Percentiles rank a stretch among this genome's conserved stretches.
Evolutionary conservation across 83 land plant species (phyloP).

Genomic region (Picea abies): DNA sequence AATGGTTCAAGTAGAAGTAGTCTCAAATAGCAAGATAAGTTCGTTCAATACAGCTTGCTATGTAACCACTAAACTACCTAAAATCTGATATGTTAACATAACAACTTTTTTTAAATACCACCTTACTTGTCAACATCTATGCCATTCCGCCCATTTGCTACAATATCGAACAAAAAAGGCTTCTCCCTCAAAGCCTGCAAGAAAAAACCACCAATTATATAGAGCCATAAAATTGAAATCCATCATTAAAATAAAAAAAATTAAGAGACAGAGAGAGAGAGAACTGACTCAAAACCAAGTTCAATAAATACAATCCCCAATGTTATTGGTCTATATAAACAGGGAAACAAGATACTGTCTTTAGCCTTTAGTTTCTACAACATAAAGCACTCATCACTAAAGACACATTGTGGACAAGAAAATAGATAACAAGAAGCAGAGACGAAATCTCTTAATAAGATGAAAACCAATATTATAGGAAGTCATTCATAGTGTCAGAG

Average conservation of each 20-base stretch:
- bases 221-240: too few species aligned
- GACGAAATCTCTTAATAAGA: too few species aligned
- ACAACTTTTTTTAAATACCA: background rate
- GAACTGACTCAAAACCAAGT: background rate
- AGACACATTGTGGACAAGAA: too few species aligned
- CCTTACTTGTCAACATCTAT: conserved; percentile 98
- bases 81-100: background rate
- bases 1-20: too few species aligned
- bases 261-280: background rate
- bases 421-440: too few species aligned
- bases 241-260: background rate
- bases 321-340: too few species aligned
- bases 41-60: background rate
- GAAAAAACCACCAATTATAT: background rate
- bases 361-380: too few species aligned
- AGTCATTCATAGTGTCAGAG: too few species aligned
- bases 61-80: background rate
- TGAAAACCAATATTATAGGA: too few species aligned
- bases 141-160: conserved; percentile 98
- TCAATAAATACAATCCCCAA: background rate
- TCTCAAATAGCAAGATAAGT: background rate
- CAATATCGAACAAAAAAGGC: conserved; percentile 90
- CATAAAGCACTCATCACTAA: too few species aligned
- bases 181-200: conserved; percentile 68
- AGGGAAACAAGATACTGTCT: too few species aligned